phyloP scores from a whole-genome alignment of 2,329 filamentous ascomycete species.

The Clarireedia homoeocarpa region DNA sequence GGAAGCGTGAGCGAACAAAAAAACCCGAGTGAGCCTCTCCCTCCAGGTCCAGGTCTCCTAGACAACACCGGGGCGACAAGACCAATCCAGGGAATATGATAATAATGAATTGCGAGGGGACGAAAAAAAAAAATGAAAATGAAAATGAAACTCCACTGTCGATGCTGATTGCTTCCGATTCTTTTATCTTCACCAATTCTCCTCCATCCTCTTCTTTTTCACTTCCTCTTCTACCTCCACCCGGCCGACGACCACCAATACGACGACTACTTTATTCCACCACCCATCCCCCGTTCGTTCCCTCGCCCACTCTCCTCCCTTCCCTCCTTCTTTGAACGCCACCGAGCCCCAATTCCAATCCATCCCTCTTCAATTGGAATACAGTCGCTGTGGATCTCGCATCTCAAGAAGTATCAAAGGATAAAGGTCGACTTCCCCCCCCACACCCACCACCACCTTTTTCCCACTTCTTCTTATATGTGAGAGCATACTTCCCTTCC shows the following conservation, averaged over 20 bases:
- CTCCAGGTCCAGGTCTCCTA: not conserved
- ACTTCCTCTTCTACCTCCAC: not conserved
- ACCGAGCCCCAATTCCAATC: not conserved
- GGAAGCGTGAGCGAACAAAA: no score
- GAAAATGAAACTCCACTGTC: constrained; percentile 9
- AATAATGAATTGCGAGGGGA: not conserved
- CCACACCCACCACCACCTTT: not conserved
- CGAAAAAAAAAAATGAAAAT: not conserved
- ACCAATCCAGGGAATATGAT: constrained; percentile 5
- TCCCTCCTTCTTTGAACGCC: not conserved
- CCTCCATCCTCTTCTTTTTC: not conserved
- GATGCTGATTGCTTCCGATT: not conserved
- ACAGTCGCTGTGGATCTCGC: not conserved
- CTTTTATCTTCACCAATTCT: constrained; percentile 8
- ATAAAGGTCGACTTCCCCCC: not conserved
- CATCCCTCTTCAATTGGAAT: not conserved
- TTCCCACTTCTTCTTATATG: not conserved
- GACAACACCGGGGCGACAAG: constrained; percentile 10
- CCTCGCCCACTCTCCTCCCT: not conserved
- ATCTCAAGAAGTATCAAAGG: not conserved
- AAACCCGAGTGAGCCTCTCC: no score
- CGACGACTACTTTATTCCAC: not conserved
- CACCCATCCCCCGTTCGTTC: not conserved
- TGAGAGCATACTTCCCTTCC: not conserved
- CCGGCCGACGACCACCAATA: not conserved